phyloP scores from a whole-genome alignment of 305 asterid species.

The Vinca major region DNA sequence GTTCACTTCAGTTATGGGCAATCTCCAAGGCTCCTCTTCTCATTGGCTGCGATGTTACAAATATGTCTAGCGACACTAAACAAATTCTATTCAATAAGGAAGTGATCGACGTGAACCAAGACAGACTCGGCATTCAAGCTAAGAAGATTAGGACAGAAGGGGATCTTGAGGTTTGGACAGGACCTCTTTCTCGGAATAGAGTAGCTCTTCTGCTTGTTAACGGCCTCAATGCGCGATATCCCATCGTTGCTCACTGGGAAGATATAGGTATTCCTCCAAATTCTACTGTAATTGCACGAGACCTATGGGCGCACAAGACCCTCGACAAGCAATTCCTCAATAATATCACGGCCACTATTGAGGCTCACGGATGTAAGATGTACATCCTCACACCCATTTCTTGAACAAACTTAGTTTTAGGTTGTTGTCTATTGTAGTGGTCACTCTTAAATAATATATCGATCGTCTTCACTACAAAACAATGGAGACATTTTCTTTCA shows the following conservation, averaged over 20 bases:
- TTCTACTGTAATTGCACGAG: slow-evolving; percentile 45
- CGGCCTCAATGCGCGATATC: slow-evolving; percentile 32
- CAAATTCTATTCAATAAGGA: slow-evolving; percentile 58
- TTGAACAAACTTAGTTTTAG: neutral
- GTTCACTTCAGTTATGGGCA: slow-evolving; percentile 90
- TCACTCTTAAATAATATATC: too few relatives aligned
- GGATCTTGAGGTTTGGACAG: slow-evolving; percentile 79
- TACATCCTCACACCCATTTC: slow-evolving; percentile 36
- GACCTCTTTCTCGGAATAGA: slow-evolving; percentile 60
- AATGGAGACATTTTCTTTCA: too few relatives aligned
- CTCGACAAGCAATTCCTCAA: slow-evolving; percentile 37
- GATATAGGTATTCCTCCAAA: slow-evolving; percentile 57
- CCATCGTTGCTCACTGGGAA: slow-evolving; percentile 69
- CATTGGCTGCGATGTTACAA: slow-evolving; percentile 80
- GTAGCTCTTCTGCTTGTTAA: slow-evolving; percentile 60
- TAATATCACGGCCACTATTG: slow-evolving; percentile 46
- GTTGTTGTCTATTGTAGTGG: too few relatives aligned
- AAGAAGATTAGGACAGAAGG: slow-evolving; percentile 79
- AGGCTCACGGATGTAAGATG: slow-evolving; percentile 65
- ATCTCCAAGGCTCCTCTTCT: slow-evolving; percentile 95
- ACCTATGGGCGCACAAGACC: slow-evolving; percentile 72
- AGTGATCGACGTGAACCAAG: slow-evolving; percentile 75
- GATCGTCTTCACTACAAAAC: too few relatives aligned
- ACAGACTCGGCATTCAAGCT: slow-evolving; percentile 64
- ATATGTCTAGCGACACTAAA: slow-evolving; percentile 35